A percentile compares a stretch with the other conserved stretches of the same genome.
phyloP scores from a whole-genome alignment of 1,284 basidiomycete genomes.

The Phenoliferia sp. region DNA sequence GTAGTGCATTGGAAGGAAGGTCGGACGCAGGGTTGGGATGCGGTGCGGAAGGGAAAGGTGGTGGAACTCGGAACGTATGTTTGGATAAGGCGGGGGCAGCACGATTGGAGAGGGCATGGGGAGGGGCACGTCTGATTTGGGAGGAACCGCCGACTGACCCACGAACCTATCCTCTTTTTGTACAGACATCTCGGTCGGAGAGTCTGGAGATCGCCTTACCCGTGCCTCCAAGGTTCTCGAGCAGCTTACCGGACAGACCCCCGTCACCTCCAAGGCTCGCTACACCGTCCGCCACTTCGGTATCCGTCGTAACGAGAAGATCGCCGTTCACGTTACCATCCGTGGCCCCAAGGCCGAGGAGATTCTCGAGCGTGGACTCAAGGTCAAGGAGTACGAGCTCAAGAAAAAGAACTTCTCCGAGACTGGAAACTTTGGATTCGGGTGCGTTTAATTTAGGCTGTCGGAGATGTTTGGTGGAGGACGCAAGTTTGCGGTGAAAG shows the following conservation, averaged over 20 bases:
- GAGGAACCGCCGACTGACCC: background rate
- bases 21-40: background rate
- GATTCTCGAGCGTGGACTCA: constrained; percentile 97
- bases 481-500: background rate
- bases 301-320: constrained; percentile 99
- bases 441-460: constrained; percentile 46
- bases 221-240: constrained; percentile 99
- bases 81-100: background rate
- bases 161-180: background rate
- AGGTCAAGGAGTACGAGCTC: constrained; percentile 99
- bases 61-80: background rate
- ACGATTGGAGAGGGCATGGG: background rate
- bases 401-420: constrained; percentile 85
- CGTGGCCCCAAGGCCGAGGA: constrained; percentile 99
- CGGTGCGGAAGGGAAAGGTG: background rate
- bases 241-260: constrained; percentile 98
- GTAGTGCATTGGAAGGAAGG: too few species aligned
- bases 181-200: constrained; percentile 97
- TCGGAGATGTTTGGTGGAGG: background rate
- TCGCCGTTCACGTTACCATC: constrained; percentile 98
- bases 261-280: constrained; percentile 98
- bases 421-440: constrained; percentile 98
- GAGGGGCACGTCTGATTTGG: background rate
- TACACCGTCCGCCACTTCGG: constrained; percentile 99
- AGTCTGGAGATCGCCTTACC: constrained; percentile 98